These are phyloP conservation scores for Coemansia sp. DNA, from an alignment of 192 early-diverging fungal genomes.

Conservation along the genomic window DNA sequence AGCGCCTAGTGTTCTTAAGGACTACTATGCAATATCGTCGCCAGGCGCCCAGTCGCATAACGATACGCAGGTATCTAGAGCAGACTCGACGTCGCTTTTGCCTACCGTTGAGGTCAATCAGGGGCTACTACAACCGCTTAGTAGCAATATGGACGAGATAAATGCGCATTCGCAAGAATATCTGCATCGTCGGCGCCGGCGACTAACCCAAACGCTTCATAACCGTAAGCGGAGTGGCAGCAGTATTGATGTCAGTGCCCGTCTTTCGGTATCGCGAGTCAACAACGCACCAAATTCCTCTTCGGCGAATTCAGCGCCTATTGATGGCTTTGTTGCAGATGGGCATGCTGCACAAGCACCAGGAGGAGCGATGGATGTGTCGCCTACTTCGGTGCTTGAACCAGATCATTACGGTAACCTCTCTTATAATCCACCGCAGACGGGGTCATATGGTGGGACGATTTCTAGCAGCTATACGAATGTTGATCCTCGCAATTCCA, in stretches of 20 bases:
- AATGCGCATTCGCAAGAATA: slow-evolving; percentile 54
- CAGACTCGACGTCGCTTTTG: slow-evolving; percentile 34
- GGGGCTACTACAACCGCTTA: slow-evolving; percentile 9
- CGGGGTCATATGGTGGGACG: slow-evolving; percentile 1
- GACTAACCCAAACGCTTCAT: slow-evolving; percentile 51
- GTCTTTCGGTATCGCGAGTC: slow-evolving; percentile 30
- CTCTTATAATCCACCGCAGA: slow-evolving; percentile 6
- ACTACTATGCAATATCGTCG: slow-evolving; percentile 41
- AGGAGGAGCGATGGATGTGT: not conserved
- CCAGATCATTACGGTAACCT: slow-evolving; percentile 5
- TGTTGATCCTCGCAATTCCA: slow-evolving; percentile 11
- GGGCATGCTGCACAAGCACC: slow-evolving; percentile 6
- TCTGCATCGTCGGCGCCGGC: slow-evolving; percentile 44
- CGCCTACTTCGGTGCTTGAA: not conserved
- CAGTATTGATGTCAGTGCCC: slow-evolving; percentile 29
- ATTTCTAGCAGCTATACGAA: slow-evolving; percentile 11
- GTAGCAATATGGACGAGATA: slow-evolving; percentile 47
- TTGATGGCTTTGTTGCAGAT: slow-evolving; percentile 36
- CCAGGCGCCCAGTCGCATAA: slow-evolving; percentile 19
- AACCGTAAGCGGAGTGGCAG: slow-evolving; percentile 54
- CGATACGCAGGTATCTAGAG: slow-evolving; percentile 18
- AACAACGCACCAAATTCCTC: slow-evolving; percentile 27
- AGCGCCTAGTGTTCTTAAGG: slow-evolving; percentile 17
- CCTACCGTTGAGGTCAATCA: slow-evolving; percentile 49
- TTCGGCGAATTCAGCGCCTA: slow-evolving; percentile 22